Percentiles rank a stretch among this genome's conserved stretches.
These are phyloP conservation scores for Mucor circinelloides DNA, from an alignment of 371 early-diverging fungal genomes.

Conservation along the genomic window DNA sequence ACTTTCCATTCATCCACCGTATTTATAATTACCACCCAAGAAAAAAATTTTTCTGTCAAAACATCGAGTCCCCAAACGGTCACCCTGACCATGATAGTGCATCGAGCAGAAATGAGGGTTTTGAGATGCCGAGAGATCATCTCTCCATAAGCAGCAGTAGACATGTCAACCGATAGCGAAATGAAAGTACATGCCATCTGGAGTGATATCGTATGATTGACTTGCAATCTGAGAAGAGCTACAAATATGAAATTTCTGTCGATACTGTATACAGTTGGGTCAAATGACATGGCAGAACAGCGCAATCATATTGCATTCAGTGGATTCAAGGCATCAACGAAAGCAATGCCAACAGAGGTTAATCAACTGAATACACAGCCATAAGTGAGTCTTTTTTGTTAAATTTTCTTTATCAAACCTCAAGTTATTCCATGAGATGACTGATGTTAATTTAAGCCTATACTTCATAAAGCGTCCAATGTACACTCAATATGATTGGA, in stretches of 20 bases:
- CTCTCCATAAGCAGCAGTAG: background rate
- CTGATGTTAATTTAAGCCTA: background rate
- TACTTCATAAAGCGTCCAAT: background rate
- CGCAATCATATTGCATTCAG: no score
- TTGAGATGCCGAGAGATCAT: background rate
- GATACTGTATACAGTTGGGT: no score
- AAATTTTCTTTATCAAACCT: no score
- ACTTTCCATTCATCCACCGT: background rate
- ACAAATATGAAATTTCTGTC: background rate
- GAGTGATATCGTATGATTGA: background rate
- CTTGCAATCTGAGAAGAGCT: background rate
- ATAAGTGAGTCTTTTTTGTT: no score
- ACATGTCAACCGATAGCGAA: background rate
- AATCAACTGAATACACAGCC: no score
- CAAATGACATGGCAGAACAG: background rate
- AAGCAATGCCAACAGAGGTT: no score
- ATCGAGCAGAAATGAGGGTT: no score
- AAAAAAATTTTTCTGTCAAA: constrained; percentile 2
- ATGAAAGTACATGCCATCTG: background rate
- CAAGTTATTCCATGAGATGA: no score
- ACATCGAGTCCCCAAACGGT: constrained; percentile 1
- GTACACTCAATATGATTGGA: background rate
- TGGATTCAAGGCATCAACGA: no score
- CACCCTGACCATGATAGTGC: background rate
- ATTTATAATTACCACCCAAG: background rate